phyloP scores from a whole-genome alignment of 495 filamentous ascomycete species.

The Aspergillus biplanus region DNA sequence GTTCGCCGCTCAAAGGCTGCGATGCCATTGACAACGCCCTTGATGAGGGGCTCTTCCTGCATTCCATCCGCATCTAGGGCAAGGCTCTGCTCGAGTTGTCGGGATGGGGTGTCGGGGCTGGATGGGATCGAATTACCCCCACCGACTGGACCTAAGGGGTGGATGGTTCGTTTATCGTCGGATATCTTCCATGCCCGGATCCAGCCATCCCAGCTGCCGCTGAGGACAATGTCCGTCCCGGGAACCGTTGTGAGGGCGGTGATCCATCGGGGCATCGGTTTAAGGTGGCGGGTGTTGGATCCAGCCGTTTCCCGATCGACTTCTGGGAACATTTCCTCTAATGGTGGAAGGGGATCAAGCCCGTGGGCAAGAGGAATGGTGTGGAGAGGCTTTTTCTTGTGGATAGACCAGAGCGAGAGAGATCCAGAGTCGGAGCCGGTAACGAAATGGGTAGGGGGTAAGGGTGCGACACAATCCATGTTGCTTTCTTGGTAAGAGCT shows the following conservation, averaged over 20 bases:
- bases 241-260: slow-evolving; percentile 85
- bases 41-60: slow-evolving; percentile 47
- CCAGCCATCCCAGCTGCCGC: slow-evolving; percentile 91
- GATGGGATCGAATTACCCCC: slow-evolving; percentile 21
- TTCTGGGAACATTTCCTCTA: slow-evolving; percentile 75
- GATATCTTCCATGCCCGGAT: slow-evolving; percentile 84
- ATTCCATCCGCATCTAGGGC: slow-evolving; percentile 19
- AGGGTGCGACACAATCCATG: slow-evolving; percentile 85
- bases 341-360: slow-evolving; percentile 63
- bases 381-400: slow-evolving; percentile 95
- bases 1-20: slow-evolving; percentile 71
- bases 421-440: slow-evolving; percentile 91
- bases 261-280: slow-evolving; percentile 73
- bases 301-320: slow-evolving; percentile 60
- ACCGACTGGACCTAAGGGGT: slow-evolving; percentile 70
- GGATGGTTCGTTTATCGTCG: slow-evolving; percentile 79
- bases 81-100: slow-evolving; percentile 42
- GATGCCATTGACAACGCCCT: slow-evolving; percentile 85
- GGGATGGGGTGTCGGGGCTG: slow-evolving; percentile 40
- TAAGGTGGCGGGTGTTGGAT: slow-evolving; percentile 50
- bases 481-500: slow-evolving; percentile 72
- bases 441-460: slow-evolving; percentile 88
- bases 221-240: slow-evolving; percentile 84
- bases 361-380: slow-evolving; percentile 82
- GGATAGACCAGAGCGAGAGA: slow-evolving; percentile 82